Conservation (phyloP, 257 asterid species). For the Perilla frutescens region DNA sequence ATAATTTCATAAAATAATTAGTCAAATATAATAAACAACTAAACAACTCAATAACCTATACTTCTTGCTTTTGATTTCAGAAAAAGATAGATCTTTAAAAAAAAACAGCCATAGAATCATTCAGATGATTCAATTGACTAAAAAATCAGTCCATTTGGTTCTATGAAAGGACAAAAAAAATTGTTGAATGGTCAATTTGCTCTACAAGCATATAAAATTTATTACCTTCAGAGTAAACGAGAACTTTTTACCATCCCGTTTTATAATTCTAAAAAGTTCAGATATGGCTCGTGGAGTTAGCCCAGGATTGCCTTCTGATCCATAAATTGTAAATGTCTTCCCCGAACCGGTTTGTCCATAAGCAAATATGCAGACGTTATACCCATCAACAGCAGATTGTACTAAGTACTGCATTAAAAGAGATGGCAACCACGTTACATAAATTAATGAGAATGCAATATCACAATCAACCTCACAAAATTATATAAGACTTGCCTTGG, state of each 20-base stretch:
- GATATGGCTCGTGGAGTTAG: conserved; percentile 91
- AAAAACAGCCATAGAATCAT: not conserved
- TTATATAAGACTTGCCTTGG: conserved; percentile 66
- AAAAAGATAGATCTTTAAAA: not conserved
- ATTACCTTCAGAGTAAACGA: conserved; percentile 84
- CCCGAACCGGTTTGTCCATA: conserved; percentile 99
- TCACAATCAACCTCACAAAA: conserved; percentile 1
- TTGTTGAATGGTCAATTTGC: conserved; percentile 23
- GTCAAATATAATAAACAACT: conserved; percentile 16
- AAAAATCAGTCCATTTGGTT: conserved; percentile 7
- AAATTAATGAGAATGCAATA: conserved; percentile 28
- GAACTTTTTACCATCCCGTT: conserved; percentile 75
- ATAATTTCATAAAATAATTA: conserved; percentile 35
- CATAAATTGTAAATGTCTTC: conserved; percentile 93
- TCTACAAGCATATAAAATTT: conserved; percentile 16
- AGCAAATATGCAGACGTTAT: conserved; percentile 94
- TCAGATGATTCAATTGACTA: not conserved
- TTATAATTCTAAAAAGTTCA: conserved; percentile 83
- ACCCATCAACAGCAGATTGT: conserved; percentile 98
- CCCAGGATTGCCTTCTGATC: conserved; percentile 85
- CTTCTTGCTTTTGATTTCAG: conserved; percentile 14
- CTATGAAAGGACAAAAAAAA: not conserved
- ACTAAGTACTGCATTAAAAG: conserved; percentile 74
- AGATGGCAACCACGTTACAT: conserved; percentile 22
- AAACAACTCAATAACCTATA: not conserved